Evolutionary conservation across 73 alveolate species (phyloP).

Genomic region (Blepharisma japonicum): DNA sequence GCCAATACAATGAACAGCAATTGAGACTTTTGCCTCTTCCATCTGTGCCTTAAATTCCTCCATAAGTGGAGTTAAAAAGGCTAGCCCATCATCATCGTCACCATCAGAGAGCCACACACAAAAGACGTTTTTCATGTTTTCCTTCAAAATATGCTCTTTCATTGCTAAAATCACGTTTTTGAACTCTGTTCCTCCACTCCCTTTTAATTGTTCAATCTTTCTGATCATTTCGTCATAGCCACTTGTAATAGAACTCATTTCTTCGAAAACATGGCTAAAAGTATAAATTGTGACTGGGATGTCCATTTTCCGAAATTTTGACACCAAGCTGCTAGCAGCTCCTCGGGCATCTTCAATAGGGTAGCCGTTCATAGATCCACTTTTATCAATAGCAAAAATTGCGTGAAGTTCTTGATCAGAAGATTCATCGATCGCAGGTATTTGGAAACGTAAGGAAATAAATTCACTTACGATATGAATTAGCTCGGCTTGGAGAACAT

Average conservation of each 20-base stretch:
- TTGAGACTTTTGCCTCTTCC: not conserved
- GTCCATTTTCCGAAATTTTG: not conserved
- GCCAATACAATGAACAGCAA: not conserved
- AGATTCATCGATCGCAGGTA: not conserved
- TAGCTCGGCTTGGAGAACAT: not conserved
- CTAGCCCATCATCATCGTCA: not conserved
- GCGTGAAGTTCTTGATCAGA: slow-evolving; percentile 6
- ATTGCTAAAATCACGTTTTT: not conserved
- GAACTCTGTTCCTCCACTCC: not conserved
- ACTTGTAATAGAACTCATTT: not conserved
- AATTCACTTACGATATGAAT: not conserved
- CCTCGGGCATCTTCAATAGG: slow-evolving; percentile 6
- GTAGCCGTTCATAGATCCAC: not conserved
- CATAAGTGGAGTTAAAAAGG: not conserved
- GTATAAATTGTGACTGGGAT: not conserved
- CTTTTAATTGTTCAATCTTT: not conserved
- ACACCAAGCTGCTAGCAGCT: not conserved
- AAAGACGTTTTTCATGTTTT: slow-evolving; percentile 4
- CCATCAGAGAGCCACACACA: slow-evolving; percentile 18
- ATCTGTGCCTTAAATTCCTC: not conserved
- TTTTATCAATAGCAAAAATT: slow-evolving; percentile 5
- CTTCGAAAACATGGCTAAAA: not conserved
- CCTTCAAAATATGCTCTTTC: not conserved
- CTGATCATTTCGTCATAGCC: not conserved
- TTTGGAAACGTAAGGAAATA: not conserved